These are phyloP conservation scores for Dioscorea zingiberensis DNA, from an alignment of 106 monocot species.

Conservation along the genomic window DNA sequence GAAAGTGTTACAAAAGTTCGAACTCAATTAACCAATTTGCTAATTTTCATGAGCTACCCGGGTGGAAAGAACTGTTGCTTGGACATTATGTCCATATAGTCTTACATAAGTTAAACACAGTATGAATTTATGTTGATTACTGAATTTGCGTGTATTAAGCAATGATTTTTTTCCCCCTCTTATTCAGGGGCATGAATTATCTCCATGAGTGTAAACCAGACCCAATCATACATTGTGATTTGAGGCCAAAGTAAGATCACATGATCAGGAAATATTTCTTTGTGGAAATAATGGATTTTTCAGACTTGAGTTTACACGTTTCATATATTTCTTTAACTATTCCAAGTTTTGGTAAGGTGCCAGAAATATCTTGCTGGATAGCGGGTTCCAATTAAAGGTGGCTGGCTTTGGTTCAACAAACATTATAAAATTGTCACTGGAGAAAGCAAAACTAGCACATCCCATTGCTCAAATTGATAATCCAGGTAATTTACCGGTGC, in stretches of 20 bases:
- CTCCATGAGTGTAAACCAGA: slow-evolving; percentile 93
- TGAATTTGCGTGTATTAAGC: no score
- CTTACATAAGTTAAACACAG: no score
- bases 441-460: slow-evolving; percentile 49
- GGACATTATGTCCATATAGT: no score
- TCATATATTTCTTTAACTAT: slow-evolving; percentile 39
- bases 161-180: slow-evolving; percentile 7
- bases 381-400: slow-evolving; percentile 71
- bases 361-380: slow-evolving; percentile 94
- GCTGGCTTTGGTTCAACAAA: slow-evolving; percentile 78
- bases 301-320: neutral
- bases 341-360: slow-evolving; percentile 83
- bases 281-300: neutral
- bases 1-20: no score
- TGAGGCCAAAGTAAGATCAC: slow-evolving; percentile 90
- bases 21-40: no score
- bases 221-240: slow-evolving; percentile 83
- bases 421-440: slow-evolving; percentile 39
- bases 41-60: no score
- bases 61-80: no score
- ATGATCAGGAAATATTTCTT: slow-evolving; percentile 3
- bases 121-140: no score
- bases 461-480: slow-evolving; percentile 27
- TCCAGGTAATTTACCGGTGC: slow-evolving; percentile 43
- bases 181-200: slow-evolving; percentile 85